These are phyloP conservation scores for Paracoccidioides lutzii DNA, from an alignment of 2,329 filamentous ascomycete genomes.

Conservation along the genomic window DNA sequence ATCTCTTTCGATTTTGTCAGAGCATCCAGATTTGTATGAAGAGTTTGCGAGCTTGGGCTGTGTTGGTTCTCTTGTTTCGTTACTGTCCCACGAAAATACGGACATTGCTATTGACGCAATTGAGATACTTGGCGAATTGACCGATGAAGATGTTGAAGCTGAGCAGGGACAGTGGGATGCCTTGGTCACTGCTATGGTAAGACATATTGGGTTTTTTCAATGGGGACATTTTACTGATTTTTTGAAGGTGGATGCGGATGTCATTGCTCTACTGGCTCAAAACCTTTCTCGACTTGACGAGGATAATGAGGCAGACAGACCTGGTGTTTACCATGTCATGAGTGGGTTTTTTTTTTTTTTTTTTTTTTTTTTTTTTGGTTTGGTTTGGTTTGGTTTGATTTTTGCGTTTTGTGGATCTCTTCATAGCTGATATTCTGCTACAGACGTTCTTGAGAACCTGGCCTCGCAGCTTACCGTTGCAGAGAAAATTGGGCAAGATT, in stretches of 20 bases:
- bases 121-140: slow-evolving; percentile 79
- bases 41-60: slow-evolving; percentile 68
- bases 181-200: slow-evolving; percentile 51
- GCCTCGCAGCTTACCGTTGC: slow-evolving; percentile 57
- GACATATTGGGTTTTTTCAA: not conserved
- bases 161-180: slow-evolving; percentile 68
- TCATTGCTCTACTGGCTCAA: slow-evolving; percentile 35
- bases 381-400: too few species aligned
- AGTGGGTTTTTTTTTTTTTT: slow-evolving; percentile 23
- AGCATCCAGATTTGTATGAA: slow-evolving; percentile 70
- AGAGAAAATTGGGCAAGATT: slow-evolving; percentile 58
- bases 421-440: slow-evolving; percentile 9
- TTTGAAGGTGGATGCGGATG: slow-evolving; percentile 28
- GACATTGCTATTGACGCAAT: slow-evolving; percentile 89
- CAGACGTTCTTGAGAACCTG: slow-evolving; percentile 68
- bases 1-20: slow-evolving; percentile 68
- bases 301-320: slow-evolving; percentile 55
- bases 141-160: slow-evolving; percentile 80
- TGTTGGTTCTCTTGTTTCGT: slow-evolving; percentile 58
- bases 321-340: slow-evolving; percentile 76
- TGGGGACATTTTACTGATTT: slow-evolving; percentile 3
- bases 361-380: too few species aligned
- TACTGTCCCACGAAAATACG: slow-evolving; percentile 90
- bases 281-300: slow-evolving; percentile 69
- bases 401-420: not conserved